These are phyloP conservation scores for Calonectria crousiana DNA, from an alignment of 2,329 filamentous ascomycete genomes.

Conservation along the genomic window DNA sequence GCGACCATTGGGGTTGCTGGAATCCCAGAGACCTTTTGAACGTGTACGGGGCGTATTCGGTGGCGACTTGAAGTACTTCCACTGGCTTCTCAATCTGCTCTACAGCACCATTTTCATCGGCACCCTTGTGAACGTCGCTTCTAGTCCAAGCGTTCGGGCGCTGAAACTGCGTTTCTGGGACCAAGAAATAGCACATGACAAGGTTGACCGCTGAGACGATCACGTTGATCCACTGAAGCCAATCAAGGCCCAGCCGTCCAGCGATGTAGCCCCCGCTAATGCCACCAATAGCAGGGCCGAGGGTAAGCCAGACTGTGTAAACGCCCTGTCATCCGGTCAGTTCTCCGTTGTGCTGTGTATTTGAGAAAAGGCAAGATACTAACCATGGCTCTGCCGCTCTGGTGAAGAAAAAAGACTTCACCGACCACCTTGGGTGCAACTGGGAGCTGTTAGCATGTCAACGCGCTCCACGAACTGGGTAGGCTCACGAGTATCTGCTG, in stretches of 20 bases:
- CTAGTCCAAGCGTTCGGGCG: conserved; percentile 12
- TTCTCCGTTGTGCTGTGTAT: background rate
- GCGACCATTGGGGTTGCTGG: conserved; percentile 9
- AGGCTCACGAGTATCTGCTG: conserved; percentile 45
- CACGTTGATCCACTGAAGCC: conserved; percentile 48
- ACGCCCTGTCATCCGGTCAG: conserved; percentile 37
- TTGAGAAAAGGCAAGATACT: background rate
- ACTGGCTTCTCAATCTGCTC: background rate
- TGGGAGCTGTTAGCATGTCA: background rate
- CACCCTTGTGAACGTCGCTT: background rate
- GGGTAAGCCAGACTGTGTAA: conserved; percentile 48
- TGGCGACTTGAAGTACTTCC: background rate
- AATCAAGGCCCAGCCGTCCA: conserved; percentile 46
- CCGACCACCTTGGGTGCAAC: conserved; percentile 50
- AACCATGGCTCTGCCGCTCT: conserved; percentile 51
- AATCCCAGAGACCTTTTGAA: conserved; percentile 30
- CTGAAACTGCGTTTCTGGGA: conserved; percentile 51
- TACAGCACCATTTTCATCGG: background rate
- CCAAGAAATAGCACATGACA: conserved; percentile 44
- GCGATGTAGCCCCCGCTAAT: conserved; percentile 53
- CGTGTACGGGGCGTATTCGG: conserved; percentile 4
- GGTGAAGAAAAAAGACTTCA: conserved; percentile 52
- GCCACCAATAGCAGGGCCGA: conserved; percentile 49
- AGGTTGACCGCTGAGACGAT: conserved; percentile 43
- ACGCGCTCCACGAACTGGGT: accelerated